Base-by-base conservation (phyloP, 75 land plant species). In the Picea sitchensis region DNA sequence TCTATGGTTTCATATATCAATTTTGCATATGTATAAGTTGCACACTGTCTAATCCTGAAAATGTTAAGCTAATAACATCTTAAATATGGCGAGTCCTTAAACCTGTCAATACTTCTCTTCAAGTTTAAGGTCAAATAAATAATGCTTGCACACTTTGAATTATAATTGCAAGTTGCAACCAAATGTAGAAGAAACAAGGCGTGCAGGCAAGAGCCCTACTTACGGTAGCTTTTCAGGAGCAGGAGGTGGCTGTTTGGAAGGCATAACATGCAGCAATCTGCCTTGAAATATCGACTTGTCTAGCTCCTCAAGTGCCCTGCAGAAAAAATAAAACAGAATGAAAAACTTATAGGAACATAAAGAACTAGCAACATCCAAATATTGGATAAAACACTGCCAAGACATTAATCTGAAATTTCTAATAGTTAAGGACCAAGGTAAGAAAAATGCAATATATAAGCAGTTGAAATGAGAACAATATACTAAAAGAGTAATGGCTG, bases 221-320 rank as follows among this genome's bases (percentile, higher is more conserved):
- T 84, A 90, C 90, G 72, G 75, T 75, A 80, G 13, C 60, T 82
- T 61, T 76, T 78, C 83, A 61, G 80, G 68, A 62, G 85, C 64
- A 23, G 85, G 56, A 3, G 79, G 84, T 76, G 89, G 91, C 76
- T 82, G 80, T 80, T 83, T 92, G 34, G 99, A 93, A 67, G 98
- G 92, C 84, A 95, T 83, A 36, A 97, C 82, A 83, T 97, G 99
- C 73, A 97, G 81, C 54, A 97, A 78, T 80, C 99, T 81, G 8
- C 99, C 99, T 86, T 97, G 99, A 77, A 97, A 97, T 68, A 87
- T 91, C 76, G 94, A 93, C 59, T 87, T 88, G 80, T 97, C 98
- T 58, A 95, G 77, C 67, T 87, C 89, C 76, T 90, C 87, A 61
- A 91, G 80, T 41, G 99, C 99, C 88, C 73, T 71, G 73, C 73